Evolutionary conservation across 805 yeast species (phyloP), one percentile per base, ranked within the genome.

Genomic region (Schwanniomyces occidentalis): DNA sequence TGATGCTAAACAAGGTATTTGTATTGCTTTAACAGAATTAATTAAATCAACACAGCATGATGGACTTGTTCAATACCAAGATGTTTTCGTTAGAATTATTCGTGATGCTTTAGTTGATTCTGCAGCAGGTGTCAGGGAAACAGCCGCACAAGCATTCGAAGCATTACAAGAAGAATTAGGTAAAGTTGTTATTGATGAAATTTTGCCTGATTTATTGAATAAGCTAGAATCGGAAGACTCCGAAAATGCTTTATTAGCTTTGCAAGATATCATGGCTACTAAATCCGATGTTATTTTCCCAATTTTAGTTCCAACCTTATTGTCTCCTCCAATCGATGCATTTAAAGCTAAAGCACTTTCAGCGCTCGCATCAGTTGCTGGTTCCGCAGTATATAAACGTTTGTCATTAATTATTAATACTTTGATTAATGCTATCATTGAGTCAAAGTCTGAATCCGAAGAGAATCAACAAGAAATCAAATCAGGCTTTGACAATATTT

Each of bases 1-100:
- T n/a, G 93, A 83, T 55, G 83, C 95, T 23, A 86, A 85, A 56
- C 95, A 90, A 67, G 99, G 99, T 70, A 87, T 93, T 33, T 93
- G 99, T 70, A 80, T 91, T 57, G 99, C 99, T 6, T 69, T 89
- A 31, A 76, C 80, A 27, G 98, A 90, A 57, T 78, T 93, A 42
- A 80, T 90, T 43, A 81, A 78, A 45, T 85, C 96, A 0, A 76
- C 95, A 4, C 68, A 78, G 7, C 57, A 65, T 3, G 85, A 78
- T 10, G 75, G 78, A 6, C 69, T 91, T 40, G 65, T 54, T 17
- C 78, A 76, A 44, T 82, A 78, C 63, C 87, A 87, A 63, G 76
- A 69, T 4, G 67, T 71, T 1, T 79, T 93, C 51, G 83, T 91
- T 44, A 70, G 69, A 17, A 85, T 91, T 46, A 80, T 91, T 29